These are phyloP conservation scores for Aspergillus ochraceoroseus DNA, from an alignment of 2,329 filamentous ascomycete species.

Conservation along the genomic window DNA sequence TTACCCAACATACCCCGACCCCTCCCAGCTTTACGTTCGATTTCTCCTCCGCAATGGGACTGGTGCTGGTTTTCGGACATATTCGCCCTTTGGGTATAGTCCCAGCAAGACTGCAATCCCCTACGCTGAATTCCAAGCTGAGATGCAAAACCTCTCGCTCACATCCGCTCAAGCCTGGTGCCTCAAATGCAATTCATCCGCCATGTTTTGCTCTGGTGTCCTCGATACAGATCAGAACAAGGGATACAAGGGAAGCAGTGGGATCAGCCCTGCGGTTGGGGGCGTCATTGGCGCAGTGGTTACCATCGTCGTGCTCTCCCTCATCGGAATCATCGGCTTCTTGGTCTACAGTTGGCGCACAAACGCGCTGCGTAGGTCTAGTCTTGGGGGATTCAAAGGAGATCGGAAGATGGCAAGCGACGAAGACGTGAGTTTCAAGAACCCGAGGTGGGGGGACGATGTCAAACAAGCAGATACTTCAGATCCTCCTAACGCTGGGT, in stretches of 20 bases:
- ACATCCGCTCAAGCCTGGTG: slow-evolving; percentile 52
- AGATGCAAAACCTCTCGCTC: slow-evolving; percentile 45
- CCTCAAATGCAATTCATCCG: slow-evolving; percentile 42
- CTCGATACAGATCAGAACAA: slow-evolving; percentile 18
- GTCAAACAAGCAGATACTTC: slow-evolving; percentile 31
- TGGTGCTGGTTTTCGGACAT: slow-evolving; percentile 34
- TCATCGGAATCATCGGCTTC: slow-evolving; percentile 39
- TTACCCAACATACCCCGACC: slow-evolving; percentile 37
- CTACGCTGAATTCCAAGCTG: slow-evolving; percentile 49
- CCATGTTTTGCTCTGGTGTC: slow-evolving; percentile 50
- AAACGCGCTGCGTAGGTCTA: slow-evolving; percentile 39
- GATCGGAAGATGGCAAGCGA: slow-evolving; percentile 52
- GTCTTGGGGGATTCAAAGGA: slow-evolving; percentile 55
- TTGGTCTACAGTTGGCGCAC: slow-evolving; percentile 48
- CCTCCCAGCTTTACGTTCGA: slow-evolving; percentile 50
- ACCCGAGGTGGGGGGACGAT: slow-evolving; percentile 38
- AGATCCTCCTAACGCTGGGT: slow-evolving; percentile 24
- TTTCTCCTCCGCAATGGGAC: slow-evolving; percentile 57
- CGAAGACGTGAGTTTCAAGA: slow-evolving; percentile 46
- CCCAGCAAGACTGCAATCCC: slow-evolving; percentile 45
- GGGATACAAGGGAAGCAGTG: slow-evolving; percentile 13
- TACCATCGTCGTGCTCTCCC: slow-evolving; percentile 44
- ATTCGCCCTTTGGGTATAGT: slow-evolving; percentile 50
- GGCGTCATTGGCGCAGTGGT: slow-evolving; percentile 56
- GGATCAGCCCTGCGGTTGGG: slow-evolving; percentile 45